Evolutionary conservation across 768 basidiomycete genomes (phyloP), one percentile per base, ranked within the genome.

Genomic region (Brasilioporus rufonigricans): DNA sequence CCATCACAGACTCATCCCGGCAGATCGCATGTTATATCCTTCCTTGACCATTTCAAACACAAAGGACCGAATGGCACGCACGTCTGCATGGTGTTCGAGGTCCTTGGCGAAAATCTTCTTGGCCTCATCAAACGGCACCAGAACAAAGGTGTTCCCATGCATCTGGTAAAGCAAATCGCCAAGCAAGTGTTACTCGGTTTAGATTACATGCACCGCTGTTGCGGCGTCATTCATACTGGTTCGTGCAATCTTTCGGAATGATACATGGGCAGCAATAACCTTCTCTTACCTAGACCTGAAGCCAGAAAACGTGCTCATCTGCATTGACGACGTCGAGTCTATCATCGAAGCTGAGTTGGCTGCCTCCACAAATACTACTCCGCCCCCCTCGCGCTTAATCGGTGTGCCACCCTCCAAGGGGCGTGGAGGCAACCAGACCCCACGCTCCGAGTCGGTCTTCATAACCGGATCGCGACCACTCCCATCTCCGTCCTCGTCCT

Each of bases 71-170:
- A 99, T 70, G 97, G 97, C 35, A 87, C 83, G 16, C 97, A 99
- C 73, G 91, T 99, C 62, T 98, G 97, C 80, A 98, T 99, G 97
- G 94, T 97, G 14, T 98, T 98, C 66, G 97, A 99, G 72, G 97
- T 98, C 24, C 82, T 99, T 10, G 97, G 96, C 56, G 96, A 99
- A 74, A 98, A 96, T 69, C 78, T 99, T 3, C 83, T 98, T 3
- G 94, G 89, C 5, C 82, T 99, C 64, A 97, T 98, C 81, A 98
- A 97, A 74, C 84, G 96, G 12, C 93, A 98, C 76, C 95, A 98
- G 77, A 94, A 93, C 76, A 94, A 96, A 64, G 96, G 96, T 60
- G 95, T 98, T 1, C 95, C 96, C 14, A 91, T 93, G 79, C 86
- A 78, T 47, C 76, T 98, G 61, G 93, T 96, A 60, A 89, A 87